Conservation (phyloP, 169 alveolate genomes). For the Cyclospora cayetanensis region DNA sequence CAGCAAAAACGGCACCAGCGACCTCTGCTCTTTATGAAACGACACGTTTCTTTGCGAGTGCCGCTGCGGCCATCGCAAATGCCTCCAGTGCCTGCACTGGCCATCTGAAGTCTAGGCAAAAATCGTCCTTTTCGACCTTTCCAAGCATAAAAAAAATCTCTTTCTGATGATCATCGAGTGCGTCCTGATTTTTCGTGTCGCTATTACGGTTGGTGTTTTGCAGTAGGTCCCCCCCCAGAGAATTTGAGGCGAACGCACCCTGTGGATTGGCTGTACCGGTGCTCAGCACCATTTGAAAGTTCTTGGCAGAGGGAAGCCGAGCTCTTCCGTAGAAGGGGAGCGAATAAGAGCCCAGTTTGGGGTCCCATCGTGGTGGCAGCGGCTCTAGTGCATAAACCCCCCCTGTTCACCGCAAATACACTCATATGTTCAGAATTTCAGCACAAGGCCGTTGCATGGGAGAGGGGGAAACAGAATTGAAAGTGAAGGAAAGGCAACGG, state of each 20-base stretch:
- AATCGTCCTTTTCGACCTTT: conserved; percentile 78
- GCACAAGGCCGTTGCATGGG: no score
- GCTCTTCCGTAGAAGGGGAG: conserved; percentile 81
- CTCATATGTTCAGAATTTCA: no score
- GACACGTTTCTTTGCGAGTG: conserved; percentile 78
- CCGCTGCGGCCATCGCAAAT: conserved; percentile 78
- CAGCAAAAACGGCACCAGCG: no score
- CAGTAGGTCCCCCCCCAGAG: neutral
- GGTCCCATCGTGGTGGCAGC: conserved; percentile 79
- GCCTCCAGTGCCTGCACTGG: conserved; percentile 83
- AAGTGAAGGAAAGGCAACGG: no score
- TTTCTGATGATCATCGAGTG: neutral
- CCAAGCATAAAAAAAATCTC: conserved; percentile 81
- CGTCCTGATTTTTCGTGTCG: neutral
- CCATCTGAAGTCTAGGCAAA: conserved; percentile 80
- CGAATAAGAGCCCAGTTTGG: conserved; percentile 77
- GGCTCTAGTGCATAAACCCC: conserved; percentile 52
- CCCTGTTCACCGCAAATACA: neutral
- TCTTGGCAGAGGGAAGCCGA: conserved; percentile 80
- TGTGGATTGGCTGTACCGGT: neutral
- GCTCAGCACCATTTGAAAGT: conserved; percentile 69
- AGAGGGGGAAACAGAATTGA: no score
- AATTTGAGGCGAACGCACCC: neutral
- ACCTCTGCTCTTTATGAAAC: no score
- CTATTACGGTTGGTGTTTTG: neutral